These are phyloP conservation scores for Jimgerdemannia lactiflua DNA, from an alignment of 192 early-diverging fungal genomes.

Conservation along the genomic window DNA sequence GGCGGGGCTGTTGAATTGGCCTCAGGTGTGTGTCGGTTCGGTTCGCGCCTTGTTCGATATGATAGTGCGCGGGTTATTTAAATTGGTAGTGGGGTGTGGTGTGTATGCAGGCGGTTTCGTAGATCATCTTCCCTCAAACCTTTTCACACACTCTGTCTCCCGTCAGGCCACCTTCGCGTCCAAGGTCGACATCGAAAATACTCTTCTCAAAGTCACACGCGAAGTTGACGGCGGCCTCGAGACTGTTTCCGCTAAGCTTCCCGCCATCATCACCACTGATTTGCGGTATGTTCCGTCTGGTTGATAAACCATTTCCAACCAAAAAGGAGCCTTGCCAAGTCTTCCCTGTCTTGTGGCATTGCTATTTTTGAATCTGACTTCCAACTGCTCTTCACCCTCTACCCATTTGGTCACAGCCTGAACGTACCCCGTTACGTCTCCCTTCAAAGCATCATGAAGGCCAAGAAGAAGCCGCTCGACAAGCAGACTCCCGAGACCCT, in stretches of 20 bases:
- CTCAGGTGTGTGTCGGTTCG: constrained; percentile 58
- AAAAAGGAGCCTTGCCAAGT: not conserved
- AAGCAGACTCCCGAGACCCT: constrained; percentile 77
- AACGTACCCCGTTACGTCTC: constrained; percentile 97
- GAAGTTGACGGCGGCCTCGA: constrained; percentile 99
- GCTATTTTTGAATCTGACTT: not conserved
- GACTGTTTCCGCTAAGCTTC: constrained; percentile 77
- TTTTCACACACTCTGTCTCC: constrained; percentile 7
- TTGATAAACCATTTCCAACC: too few species aligned
- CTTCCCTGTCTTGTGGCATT: not conserved
- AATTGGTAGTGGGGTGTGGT: not conserved
- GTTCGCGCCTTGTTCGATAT: too few species aligned
- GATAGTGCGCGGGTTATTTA: too few species aligned
- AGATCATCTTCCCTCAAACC: not conserved
- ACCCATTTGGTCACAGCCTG: constrained; percentile 40
- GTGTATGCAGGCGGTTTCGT: constrained; percentile 12
- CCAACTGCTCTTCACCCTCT: not conserved
- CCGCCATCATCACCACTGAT: constrained; percentile 95
- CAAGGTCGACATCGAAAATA: constrained; percentile 79
- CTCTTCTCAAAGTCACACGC: constrained; percentile 79
- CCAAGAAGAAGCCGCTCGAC: constrained; percentile 95
- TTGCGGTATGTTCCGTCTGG: constrained; percentile 60
- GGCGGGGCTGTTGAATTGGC: constrained; percentile 91
- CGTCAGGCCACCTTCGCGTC: constrained; percentile 92
- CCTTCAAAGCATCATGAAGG: constrained; percentile 98